Evolutionary conservation across 208 protist species (phyloP), one percentile per base, ranked within the genome.

Genomic region (Crithidia brevicula): DNA sequence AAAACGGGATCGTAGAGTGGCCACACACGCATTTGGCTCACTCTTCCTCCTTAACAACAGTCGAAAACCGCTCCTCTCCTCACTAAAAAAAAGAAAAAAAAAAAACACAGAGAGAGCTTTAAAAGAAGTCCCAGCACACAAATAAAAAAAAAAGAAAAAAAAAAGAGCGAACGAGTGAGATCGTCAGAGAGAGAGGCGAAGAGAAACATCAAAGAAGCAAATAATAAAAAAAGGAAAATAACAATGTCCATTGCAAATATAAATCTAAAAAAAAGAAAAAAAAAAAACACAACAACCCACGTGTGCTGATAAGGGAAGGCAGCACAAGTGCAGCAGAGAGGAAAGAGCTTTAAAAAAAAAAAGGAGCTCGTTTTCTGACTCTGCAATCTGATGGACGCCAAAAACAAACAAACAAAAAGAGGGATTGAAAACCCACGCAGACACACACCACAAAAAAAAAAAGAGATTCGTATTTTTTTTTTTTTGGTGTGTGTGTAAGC

Each of bases 11-110:
- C n/a, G n/a, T n/a, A n/a, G n/a, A n/a, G n/a, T n/a, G n/a, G n/a
- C n/a, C n/a, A n/a, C n/a, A n/a, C n/a, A n/a, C n/a, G n/a, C n/a
- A n/a, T n/a, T n/a, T n/a, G n/a, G n/a, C n/a, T n/a, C n/a, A n/a
- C n/a, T n/a, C n/a, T n/a, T n/a, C n/a, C n/a, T n/a, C n/a, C n/a
- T n/a, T n/a, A n/a, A n/a, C n/a, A n/a, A n/a, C n/a, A n/a, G n/a
- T n/a, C n/a, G n/a, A n/a, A n/a, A n/a, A n/a, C n/a, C n/a, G n/a
- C n/a, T n/a, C n/a, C n/a, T n/a, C n/a, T n/a, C n/a, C n/a, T n/a
- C n/a, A n/a, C n/a, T n/a, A 52, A 52, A 23, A 57, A 72, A 71
- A 49, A 54, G 18, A 9, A 46, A 43, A 72, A 22, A 68, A 27
- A 46, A 5, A 59, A 15, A 30, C 22, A 8, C 64, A 33, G n/a